Evolutionary conservation across 345 rosid genomes (phyloP).

Genomic region (Populus alba): DNA sequence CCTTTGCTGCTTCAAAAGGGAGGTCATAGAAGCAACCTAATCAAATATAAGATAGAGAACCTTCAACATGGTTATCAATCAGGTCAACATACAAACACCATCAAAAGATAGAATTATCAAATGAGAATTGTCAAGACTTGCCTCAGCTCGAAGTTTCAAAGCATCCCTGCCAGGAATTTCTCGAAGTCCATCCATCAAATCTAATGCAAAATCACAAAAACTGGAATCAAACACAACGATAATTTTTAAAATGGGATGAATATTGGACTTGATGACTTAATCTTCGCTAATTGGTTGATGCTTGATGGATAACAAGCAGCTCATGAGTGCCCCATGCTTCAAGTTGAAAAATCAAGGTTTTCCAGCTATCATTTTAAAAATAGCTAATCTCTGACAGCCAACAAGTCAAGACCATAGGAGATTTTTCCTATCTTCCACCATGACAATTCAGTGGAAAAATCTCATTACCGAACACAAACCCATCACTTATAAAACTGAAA

Average conservation of each 20-base stretch:
- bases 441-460: background rate
- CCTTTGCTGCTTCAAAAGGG: constrained; percentile 61
- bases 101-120: background rate
- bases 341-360: background rate
- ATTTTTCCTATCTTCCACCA: background rate
- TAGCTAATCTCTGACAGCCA: background rate
- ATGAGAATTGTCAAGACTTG: constrained; percentile 13
- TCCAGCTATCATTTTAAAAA: background rate
- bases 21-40: constrained; percentile 84
- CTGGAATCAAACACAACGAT: background rate
- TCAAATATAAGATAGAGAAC: background rate
- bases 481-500: background rate
- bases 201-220: constrained; percentile 29
- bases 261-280: no score
- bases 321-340: background rate
- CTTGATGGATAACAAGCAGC: background rate
- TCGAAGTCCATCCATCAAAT: constrained; percentile 85
- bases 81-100: background rate
- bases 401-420: background rate
- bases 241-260: background rate
- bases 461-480: background rate
- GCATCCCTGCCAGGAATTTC: constrained; percentile 91
- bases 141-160: constrained; percentile 93
- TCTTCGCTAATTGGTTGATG: background rate
- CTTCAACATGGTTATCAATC: background rate